Base-by-base conservation (phyloP, 1,139 yeast genomes). In the Yamadazyma triangularis region DNA sequence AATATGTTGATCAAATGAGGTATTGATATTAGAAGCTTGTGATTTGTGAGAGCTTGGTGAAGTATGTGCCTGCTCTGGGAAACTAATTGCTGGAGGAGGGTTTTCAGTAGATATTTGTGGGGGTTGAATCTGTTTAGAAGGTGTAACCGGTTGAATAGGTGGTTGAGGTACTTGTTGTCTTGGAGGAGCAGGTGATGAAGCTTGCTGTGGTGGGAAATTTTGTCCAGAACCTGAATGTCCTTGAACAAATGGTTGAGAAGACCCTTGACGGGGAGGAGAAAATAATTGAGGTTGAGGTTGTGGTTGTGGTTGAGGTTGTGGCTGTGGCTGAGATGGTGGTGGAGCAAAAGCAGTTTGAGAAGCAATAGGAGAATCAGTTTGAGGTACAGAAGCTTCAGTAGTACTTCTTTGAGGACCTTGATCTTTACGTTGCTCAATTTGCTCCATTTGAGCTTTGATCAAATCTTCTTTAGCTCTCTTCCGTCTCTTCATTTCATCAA, bases 401-500 rank as follows among this genome's bases (percentile, higher is more conserved):
- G 29, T 27, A 25, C 31, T 30, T 8, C 33, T 19, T 31, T 41
- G 40, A 23, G 42, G 33, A 26, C 36, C 36, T 25, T 34, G 42
- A 27, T 44, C 44, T 15, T 41, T 45, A 31, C 44, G 53, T 23
- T 39, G 45, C 35, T 50, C 56, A 26, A 47, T 48, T 30, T 55
- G 60, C 28, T 45, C 43, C 18, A 46, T 13, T 39, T 53, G 60
- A 4, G 50, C 51, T 34, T 47, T 60, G 25, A 58, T 53, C 8
- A 67, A 63, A 30, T 64, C 73, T 35, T 66, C 73, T 58, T 82
- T 74, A 15, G 82, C 71, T 62, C 66, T 62, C 66, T 84, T 74
- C 36, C 94, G 73, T 46, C 75, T 77, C 39, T 68, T 52, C 88
- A 82, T 82, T 58, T 91, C 99, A 34, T 76, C 78, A 14, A 89